Evolutionary conservation across 805 yeast species (phyloP), one percentile per base, ranked within the genome.

Genomic region (Phaffomyces antillensis): DNA sequence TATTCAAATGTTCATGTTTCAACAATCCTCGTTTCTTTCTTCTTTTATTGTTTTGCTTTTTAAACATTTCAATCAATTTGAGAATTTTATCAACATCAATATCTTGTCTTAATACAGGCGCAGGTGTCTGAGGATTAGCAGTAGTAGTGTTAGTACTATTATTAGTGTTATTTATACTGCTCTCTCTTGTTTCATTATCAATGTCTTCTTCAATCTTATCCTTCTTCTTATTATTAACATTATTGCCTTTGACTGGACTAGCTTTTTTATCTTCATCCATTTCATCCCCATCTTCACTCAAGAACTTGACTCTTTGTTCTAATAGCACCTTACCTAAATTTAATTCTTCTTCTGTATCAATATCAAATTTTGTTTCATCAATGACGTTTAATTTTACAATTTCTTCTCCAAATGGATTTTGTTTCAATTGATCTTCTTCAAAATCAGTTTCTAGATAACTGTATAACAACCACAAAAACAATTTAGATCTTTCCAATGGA

Each of bases 381-480:
- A 63, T 50, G 36, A 60, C 50, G 6, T 46, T 40, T 6, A 54
- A 42, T 7, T 47, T 54, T 26, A 68, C 51, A 6, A 61, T 54
- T 8, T 80, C 81, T 10, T 70, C 59, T 25, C 77, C 71, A 59
- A 81, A 83, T n/a, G 90, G 90, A 52, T 83, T 83, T 7, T 49
- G 43, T 1, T 56, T 61, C 15, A 83, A 55, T 45, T 75, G 76
- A 25, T 72, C 79, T 1, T 71, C 66, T 1, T 73, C 60, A 50
- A 86, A 69, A 47, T 76, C 73, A 0, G 96, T 85, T 58, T 91
- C 96, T 51, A 85, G 66, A 56, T 83, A 86, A 2, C 86, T 75
- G 67, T 87, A 90, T 37, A 87, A 56, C 33, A 91, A 65, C 97
- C 97, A 91, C 48, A 91, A 62, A 51, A 91, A 81, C 34, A 93